These are phyloP conservation scores for Sordariomycetes sp. DNA, from an alignment of 2,329 filamentous ascomycete species.

Conservation along the genomic window DNA sequence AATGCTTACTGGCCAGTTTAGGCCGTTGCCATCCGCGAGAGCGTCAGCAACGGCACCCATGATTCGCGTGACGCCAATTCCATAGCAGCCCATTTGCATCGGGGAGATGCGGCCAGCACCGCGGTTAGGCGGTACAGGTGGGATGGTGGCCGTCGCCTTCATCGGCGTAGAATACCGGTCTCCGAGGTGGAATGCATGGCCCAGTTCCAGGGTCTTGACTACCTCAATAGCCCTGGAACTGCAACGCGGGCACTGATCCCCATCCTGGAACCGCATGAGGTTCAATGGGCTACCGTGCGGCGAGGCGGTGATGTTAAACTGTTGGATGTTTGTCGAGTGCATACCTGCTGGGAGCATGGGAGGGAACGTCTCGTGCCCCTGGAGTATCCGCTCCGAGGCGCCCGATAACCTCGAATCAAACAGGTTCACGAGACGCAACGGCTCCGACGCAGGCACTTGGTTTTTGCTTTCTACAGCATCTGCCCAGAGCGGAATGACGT, in stretches of 20 bases:
- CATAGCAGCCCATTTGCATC: conserved; percentile 92
- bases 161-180: conserved; percentile 76
- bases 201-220: conserved; percentile 72
- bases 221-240: conserved; percentile 45
- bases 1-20: conserved; percentile 80
- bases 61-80: conserved; percentile 84
- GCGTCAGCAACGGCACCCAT: conserved; percentile 76
- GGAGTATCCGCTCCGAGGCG: conserved; percentile 11
- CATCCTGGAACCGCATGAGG: conserved; percentile 50
- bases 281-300: conserved; percentile 34
- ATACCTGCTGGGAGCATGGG: not conserved
- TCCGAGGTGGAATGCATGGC: conserved; percentile 89
- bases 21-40: conserved; percentile 54
- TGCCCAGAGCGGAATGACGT: conserved; percentile 39
- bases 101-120: conserved; percentile 22
- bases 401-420: conserved; percentile 17
- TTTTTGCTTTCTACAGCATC: conserved; percentile 16
- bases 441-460: not conserved
- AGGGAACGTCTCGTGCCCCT: conserved; percentile 1
- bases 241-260: conserved; percentile 65
- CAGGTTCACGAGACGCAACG: conserved; percentile 18
- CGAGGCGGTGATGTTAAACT: conserved; percentile 15
- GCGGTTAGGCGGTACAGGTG: conserved; percentile 7
- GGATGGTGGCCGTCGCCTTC: conserved; percentile 41
- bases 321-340: conserved; percentile 5